Base-by-base conservation (phyloP, 2,329 filamentous ascomycete species). In the Phaeomoniella chlamydospora region DNA sequence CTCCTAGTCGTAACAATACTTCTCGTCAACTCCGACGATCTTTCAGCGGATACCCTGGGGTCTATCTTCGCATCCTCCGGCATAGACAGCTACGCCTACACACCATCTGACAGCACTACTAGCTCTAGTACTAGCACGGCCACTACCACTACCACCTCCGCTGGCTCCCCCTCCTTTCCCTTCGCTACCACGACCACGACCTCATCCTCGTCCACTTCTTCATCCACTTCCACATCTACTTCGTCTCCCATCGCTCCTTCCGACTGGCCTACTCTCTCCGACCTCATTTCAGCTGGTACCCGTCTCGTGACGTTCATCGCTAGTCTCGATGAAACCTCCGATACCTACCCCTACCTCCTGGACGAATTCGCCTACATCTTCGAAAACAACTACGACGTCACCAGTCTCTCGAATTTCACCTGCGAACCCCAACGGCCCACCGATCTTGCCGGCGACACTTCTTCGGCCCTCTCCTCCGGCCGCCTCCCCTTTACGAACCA, bases 401-500 rank as follows among this genome's bases (percentile, higher is more conserved):
- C 67, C 3, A 61, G 64, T 5, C 58, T 74, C 1, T 57, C 62
- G 2, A 74, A 73, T 52, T 90, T 86, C 65, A 77, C 76, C 54
- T 90, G 83, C 64, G 69, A 65, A 0, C 66, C 83, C 3, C 65
- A 80, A 49, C 74, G 83, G 0, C 83, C 83, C 0, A 56, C 66
- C 0, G 54, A 56, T 4, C 58, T 76, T 19, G 53, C 56, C 15
- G 67, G 67, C 34, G 49, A 67, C 12, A 48, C 62, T 1, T 41
- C 52, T 3, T 18, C 13, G 26, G 80, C 78, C 2, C 50, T 80
- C 16, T 50, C 62, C 0, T 64, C 65, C 1, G 70, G 71, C 45
- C 68, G 74, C 46, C 67, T 90, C 53, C 74, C 81, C 16, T 62
- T 90, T 6, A 68, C 83, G 62, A 90, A 90, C 64, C 83, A 90